Evolutionary conservation across 257 asterid genomes (phyloP).

Genomic region (Nicotiana tabacum): DNA sequence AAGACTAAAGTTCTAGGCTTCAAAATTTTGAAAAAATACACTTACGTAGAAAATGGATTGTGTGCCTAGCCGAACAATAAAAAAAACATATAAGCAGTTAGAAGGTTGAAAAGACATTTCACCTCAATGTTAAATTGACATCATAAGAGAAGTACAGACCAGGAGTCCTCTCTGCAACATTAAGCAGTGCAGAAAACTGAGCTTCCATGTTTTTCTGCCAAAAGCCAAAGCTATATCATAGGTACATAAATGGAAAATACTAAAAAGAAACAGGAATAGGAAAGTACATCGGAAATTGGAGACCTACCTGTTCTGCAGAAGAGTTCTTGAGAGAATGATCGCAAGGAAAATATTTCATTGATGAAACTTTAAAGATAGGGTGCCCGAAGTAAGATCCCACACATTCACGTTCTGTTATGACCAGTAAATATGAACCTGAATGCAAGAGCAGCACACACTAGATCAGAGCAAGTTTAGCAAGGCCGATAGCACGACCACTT

Average conservation of each 20-base stretch:
- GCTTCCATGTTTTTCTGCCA: slow-evolving; percentile 75
- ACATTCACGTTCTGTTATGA: slow-evolving; percentile 74
- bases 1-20: background rate
- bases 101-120: slow-evolving; percentile 7
- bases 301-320: slow-evolving; percentile 65
- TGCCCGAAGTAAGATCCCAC: slow-evolving; percentile 70
- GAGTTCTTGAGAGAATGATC: slow-evolving; percentile 65
- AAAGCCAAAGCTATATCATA: slow-evolving; percentile 20
- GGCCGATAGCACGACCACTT: background rate
- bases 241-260: slow-evolving; percentile 18
- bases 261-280: slow-evolving; percentile 14
- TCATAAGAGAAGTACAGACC: slow-evolving; percentile 90
- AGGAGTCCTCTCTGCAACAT: slow-evolving; percentile 59
- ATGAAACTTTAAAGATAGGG: slow-evolving; percentile 70
- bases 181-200: slow-evolving; percentile 62
- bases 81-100: background rate
- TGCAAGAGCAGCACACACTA: slow-evolving; percentile 4
- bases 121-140: slow-evolving; percentile 91
- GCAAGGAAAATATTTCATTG: slow-evolving; percentile 79
- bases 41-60: background rate
- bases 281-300: slow-evolving; percentile 2
- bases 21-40: background rate
- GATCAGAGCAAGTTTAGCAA: background rate
- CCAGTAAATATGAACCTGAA: slow-evolving; percentile 72
- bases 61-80: background rate